Conservation (phyloP, 768 basidiomycete species). For the Lentinula raphanica region DNA sequence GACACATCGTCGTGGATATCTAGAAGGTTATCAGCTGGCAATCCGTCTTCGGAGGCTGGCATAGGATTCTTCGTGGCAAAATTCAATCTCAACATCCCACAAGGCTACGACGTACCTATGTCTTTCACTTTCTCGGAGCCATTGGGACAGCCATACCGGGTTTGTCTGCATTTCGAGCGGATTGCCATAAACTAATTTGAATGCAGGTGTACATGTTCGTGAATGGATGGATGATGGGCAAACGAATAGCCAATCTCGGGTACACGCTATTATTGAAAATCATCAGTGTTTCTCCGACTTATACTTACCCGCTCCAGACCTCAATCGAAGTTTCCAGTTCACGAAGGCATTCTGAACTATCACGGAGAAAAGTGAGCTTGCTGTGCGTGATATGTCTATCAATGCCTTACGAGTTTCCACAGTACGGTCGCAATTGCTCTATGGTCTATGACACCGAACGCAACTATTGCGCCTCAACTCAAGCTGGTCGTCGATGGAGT, state of each 20-base stretch:
- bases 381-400: background rate
- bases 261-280: constrained; percentile 24
- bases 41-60: constrained; percentile 56
- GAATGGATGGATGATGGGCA: constrained; percentile 90
- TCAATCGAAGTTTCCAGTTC: constrained; percentile 78
- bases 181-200: background rate
- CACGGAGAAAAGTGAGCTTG: constrained; percentile 59
- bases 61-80: constrained; percentile 80
- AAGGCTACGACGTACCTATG: constrained; percentile 59
- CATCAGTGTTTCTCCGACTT: background rate
- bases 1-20: constrained; percentile 54
- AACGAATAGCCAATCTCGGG: constrained; percentile 69
- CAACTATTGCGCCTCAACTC: constrained; percentile 29
- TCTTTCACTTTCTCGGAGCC: constrained; percentile 67
- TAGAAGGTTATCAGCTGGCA: constrained; percentile 52
- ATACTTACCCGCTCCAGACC: constrained; percentile 37
- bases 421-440: constrained; percentile 53
- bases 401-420: background rate
- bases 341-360: constrained; percentile 74
- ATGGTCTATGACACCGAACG: constrained; percentile 37
- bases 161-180: background rate
- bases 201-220: constrained; percentile 59
- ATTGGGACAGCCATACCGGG: constrained; percentile 57
- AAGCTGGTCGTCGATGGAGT: constrained; percentile 32
- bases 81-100: constrained; percentile 57